A percentile compares a stretch with the other conserved stretches of the same genome.
Conservation (phyloP, 129 eudicot genomes). For the Helichrysum umbraculigerum region DNA sequence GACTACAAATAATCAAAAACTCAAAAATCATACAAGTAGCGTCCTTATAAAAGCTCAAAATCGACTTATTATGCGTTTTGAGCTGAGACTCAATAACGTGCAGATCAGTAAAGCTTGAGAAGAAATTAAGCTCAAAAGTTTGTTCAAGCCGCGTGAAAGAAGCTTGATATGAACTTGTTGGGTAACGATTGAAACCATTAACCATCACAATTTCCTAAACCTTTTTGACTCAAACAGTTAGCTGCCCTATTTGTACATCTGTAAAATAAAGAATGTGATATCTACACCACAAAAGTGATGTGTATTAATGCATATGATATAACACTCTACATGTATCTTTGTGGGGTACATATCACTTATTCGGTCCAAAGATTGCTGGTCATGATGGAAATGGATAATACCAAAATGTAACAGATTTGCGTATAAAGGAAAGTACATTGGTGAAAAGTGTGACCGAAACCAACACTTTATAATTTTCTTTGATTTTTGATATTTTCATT, state of each 20-base stretch:
- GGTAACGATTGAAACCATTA: not conserved
- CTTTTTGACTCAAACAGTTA: not conserved
- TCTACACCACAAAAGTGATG: too few species aligned
- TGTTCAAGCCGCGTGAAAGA: not conserved
- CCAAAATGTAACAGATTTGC: not conserved
- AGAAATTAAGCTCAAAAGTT: not conserved
- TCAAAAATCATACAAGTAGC: not conserved
- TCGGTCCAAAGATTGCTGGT: too few species aligned
- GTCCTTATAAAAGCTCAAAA: not conserved
- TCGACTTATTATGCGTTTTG: not conserved
- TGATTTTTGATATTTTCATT: conserved; percentile 18
- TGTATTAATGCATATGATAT: too few species aligned
- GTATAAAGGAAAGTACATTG: not conserved
- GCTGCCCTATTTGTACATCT: not conserved
- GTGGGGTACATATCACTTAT: too few species aligned
- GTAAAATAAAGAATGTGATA: not conserved
- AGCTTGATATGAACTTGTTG: not conserved
- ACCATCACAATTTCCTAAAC: not conserved
- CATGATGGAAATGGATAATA: not conserved
- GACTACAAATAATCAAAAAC: not conserved
- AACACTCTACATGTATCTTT: too few species aligned
- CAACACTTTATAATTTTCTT: conserved; percentile 18
- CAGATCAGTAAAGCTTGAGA: not conserved
- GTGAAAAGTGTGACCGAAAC: conserved; percentile 1
- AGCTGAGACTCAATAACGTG: not conserved